These are phyloP conservation scores for Osmanthus fragrans DNA, from an alignment of 257 asterid genomes.

Conservation along the genomic window DNA sequence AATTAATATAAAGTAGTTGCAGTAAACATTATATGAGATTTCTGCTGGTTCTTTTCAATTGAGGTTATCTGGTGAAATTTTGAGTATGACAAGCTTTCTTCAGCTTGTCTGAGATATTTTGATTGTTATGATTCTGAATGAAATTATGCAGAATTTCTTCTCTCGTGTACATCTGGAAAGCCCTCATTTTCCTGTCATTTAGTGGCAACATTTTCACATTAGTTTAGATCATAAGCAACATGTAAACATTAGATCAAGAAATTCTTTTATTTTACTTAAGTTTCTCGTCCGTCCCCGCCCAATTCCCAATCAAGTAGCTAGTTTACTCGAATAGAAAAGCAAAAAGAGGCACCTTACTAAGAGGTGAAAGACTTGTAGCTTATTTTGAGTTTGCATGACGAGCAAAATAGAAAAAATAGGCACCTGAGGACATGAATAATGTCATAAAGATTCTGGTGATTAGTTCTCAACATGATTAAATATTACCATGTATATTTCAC, in stretches of 20 bases:
- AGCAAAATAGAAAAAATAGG: not conserved
- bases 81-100: not conserved
- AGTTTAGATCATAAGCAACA: not conserved
- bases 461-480: not conserved
- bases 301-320: not conserved
- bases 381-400: not conserved
- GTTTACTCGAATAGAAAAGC: not conserved
- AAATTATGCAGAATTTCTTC: not conserved
- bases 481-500: not conserved
- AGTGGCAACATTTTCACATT: not conserved
- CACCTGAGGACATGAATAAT: not conserved
- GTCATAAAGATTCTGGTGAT: not conserved
- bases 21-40: not conserved
- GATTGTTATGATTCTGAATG: not conserved
- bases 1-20: not conserved
- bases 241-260: not conserved
- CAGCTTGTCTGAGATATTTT: not conserved
- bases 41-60: not conserved
- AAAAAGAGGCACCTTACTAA: not conserved
- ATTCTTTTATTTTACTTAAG: not conserved
- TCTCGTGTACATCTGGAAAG: not conserved
- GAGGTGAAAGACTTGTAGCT: too few relatives aligned
- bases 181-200: not conserved
- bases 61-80: not conserved
- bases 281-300: not conserved